phyloP scores from a whole-genome alignment of 1,284 basidiomycete genomes.

The Ustilago shanxiensis region DNA sequence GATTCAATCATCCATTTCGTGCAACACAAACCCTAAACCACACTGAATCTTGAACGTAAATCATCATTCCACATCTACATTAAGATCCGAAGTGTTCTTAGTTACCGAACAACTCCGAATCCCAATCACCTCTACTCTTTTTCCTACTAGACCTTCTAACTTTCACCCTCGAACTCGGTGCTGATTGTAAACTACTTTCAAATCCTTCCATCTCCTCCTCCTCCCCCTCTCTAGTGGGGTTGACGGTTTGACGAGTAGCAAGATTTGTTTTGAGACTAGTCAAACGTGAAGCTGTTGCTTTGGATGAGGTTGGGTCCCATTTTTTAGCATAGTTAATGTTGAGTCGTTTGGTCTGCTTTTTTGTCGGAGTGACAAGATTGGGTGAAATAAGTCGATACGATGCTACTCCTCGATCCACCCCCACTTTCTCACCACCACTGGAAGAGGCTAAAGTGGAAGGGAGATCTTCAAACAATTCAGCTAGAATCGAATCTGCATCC shows the following conservation, averaged over 20 bases:
- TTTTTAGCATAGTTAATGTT: constrained; percentile 41
- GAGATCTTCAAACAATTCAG: constrained; percentile 30
- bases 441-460: not conserved
- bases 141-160: constrained; percentile 26
- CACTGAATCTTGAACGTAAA: too few species aligned
- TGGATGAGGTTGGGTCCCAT: constrained; percentile 13
- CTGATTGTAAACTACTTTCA: constrained; percentile 20
- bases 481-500: constrained; percentile 33
- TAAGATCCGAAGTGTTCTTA: too few species aligned
- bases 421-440: too few species aligned
- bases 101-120: constrained; percentile 34
- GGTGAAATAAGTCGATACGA: constrained; percentile 40
- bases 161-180: not conserved
- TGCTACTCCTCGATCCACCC: constrained; percentile 7
- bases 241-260: constrained; percentile 7
- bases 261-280: constrained; percentile 18
- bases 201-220: constrained; percentile 1
- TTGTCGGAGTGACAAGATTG: constrained; percentile 44
- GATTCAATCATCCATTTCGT: not conserved
- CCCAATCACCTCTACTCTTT: constrained; percentile 38
- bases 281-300: not conserved
- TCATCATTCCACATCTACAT: too few species aligned
- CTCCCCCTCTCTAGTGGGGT: not conserved
- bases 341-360: constrained; percentile 33
- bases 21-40: not conserved